Evolutionary conservation across 495 filamentous ascomycete species (phyloP).

Genomic region (Neurospora sp.): DNA sequence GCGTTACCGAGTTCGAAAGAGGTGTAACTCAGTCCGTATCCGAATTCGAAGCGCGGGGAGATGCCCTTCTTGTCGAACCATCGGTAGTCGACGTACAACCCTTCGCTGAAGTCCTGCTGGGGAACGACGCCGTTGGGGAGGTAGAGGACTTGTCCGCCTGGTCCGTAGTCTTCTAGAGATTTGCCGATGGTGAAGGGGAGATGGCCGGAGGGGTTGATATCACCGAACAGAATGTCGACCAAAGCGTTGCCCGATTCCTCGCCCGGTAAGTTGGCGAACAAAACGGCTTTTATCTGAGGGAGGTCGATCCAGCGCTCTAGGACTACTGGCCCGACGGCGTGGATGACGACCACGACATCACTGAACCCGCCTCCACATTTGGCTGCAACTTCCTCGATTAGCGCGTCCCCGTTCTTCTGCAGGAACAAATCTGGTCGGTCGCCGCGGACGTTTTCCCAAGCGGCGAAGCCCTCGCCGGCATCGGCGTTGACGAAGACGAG

Average conservation of each 20-base stretch:
- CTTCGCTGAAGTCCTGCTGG: conserved; percentile 73
- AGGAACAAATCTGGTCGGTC: conserved; percentile 75
- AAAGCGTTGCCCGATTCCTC: conserved; percentile 85
- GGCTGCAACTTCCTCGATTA: conserved; percentile 60
- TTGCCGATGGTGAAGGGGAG: conserved; percentile 89
- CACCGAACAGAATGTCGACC: conserved; percentile 75
- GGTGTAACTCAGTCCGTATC: conserved; percentile 74
- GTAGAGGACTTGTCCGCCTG: conserved; percentile 65
- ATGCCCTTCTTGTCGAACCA: conserved; percentile 71
- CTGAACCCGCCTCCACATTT: conserved; percentile 57
- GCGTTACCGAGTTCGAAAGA: conserved; percentile 61
- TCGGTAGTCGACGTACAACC: conserved; percentile 78
- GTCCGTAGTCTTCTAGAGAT: conserved; percentile 70
- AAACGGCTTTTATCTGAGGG: conserved; percentile 66
- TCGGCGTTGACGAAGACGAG: conserved; percentile 56
- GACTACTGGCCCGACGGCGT: conserved; percentile 80
- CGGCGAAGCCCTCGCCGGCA: conserved; percentile 56
- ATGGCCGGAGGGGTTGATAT: conserved; percentile 74
- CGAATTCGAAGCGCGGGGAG: conserved; percentile 64
- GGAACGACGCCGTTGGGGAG: conserved; percentile 62
- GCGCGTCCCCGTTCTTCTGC: conserved; percentile 66
- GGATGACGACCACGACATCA: conserved; percentile 74
- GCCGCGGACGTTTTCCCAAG: conserved; percentile 53
- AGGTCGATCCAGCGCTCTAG: conserved; percentile 78
- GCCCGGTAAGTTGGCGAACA: conserved; percentile 82